Percentiles rank a stretch among this genome's conserved stretches.
Conservation (phyloP, 176 grass and related monocot species). For the Eleusine indica region DNA sequence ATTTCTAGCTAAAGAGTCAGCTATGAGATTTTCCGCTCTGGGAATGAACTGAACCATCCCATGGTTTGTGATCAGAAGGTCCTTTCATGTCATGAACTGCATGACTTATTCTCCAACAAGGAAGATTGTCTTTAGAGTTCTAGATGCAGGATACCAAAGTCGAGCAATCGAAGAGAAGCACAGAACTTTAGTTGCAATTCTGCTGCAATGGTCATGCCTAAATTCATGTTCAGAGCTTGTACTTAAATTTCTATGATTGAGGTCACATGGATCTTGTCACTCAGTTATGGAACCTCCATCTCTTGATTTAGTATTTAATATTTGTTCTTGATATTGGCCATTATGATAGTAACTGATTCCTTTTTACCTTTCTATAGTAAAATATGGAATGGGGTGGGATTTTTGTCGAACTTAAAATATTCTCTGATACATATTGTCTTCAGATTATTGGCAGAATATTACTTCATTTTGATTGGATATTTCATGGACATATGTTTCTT, state of each 20-base stretch:
- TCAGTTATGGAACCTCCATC: neutral
- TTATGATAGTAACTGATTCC: neutral
- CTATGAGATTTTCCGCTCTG: no score
- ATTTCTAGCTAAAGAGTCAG: no score
- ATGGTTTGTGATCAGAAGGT: no score
- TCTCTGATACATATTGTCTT: neutral
- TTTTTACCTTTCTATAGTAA: conserved; percentile 23
- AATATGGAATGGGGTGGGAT: neutral
- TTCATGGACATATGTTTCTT: conserved; percentile 6
- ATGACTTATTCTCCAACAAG: no score
- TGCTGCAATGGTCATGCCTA: no score
- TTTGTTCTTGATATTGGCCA: neutral
- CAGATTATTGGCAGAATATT: neutral
- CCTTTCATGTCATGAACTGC: no score
- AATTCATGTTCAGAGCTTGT: neutral
- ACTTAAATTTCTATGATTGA: conserved; percentile 5
- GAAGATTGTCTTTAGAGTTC: no score
- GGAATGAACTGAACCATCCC: no score
- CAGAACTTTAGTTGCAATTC: no score
- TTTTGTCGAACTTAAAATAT: conserved; percentile 1
- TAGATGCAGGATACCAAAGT: no score
- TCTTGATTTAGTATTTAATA: neutral
- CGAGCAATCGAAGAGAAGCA: no score
- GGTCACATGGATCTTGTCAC: neutral
- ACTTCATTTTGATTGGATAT: conserved; percentile 26